Conservation (phyloP, 2,329 filamentous ascomycete genomes). For the Ophiostoma himal-ulmi region DNA sequence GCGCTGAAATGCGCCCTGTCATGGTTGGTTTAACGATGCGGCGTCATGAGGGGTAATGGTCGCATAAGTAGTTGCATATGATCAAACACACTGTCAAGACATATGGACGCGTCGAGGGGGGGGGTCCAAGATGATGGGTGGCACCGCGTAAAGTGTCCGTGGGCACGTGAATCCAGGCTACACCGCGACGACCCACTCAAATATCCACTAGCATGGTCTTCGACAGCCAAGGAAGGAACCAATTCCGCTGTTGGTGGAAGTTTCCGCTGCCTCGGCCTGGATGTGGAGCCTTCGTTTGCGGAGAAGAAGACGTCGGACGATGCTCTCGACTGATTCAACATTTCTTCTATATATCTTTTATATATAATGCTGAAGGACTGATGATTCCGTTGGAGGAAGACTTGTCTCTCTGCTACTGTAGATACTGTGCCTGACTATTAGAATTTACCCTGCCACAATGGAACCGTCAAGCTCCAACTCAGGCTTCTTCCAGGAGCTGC, state of each 20-base stretch:
- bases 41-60: background rate
- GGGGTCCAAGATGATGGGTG: too few relatives aligned
- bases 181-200: background rate
- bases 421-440: too few relatives aligned
- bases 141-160: constrained; percentile 19
- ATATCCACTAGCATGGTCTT: background rate
- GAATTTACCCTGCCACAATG: constrained; percentile 31
- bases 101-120: constrained; percentile 8
- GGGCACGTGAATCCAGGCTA: constrained; percentile 20
- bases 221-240: background rate
- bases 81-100: background rate
- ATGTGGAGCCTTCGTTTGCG: background rate
- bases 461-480: constrained; percentile 41
- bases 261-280: constrained; percentile 18
- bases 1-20: constrained; percentile 14
- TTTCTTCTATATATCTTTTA: background rate
- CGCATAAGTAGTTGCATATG: background rate
- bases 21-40: constrained; percentile 17
- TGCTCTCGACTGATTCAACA: background rate
- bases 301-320: background rate
- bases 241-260: background rate
- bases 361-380: too few relatives aligned
- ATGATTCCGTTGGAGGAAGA: too few relatives aligned
- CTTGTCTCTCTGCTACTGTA: too few relatives aligned
- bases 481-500: constrained; percentile 53